Evolutionary conservation across 208 protist species (phyloP).

Genomic region (Trypanosomatidae sp.): DNA sequence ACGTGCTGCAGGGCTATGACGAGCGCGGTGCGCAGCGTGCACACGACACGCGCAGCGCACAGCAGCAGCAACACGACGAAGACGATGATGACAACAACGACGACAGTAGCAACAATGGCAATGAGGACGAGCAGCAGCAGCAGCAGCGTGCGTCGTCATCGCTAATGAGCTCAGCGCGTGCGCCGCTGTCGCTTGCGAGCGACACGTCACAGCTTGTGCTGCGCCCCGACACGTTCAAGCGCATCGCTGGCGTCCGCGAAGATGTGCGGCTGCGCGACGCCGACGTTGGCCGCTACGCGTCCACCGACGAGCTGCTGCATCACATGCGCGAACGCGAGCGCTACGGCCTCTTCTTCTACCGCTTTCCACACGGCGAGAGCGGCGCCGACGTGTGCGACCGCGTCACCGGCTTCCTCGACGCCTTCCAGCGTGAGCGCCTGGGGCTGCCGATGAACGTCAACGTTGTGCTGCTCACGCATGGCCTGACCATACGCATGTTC

Average conservation of each 20-base stretch:
- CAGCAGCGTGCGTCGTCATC: not conserved
- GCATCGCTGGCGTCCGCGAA: slow-evolving; percentile 70
- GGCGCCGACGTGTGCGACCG: slow-evolving; percentile 89
- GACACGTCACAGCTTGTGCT: slow-evolving; percentile 14
- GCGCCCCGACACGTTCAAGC: slow-evolving; percentile 16
- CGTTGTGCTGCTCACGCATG: slow-evolving; percentile 85
- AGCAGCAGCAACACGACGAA: not conserved
- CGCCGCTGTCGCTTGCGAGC: not conserved
- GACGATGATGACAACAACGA: not conserved
- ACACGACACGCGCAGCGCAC: not conserved
- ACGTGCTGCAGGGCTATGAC: slow-evolving; percentile 65
- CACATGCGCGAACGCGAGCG: slow-evolving; percentile 55
- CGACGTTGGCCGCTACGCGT: slow-evolving; percentile 88
- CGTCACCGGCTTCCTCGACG: slow-evolving; percentile 82
- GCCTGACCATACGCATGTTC: slow-evolving; percentile 79
- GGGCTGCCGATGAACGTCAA: slow-evolving; percentile 77
- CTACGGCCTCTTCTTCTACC: slow-evolving; percentile 90
- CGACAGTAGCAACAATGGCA: not conserved
- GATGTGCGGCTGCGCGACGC: slow-evolving; percentile 88
- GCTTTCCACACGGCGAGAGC: slow-evolving; percentile 86
- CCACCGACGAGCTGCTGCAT: slow-evolving; percentile 31
- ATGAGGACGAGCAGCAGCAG: not conserved
- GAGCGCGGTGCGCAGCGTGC: slow-evolving; percentile 6
- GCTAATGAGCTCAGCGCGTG: not conserved
- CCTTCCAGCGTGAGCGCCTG: slow-evolving; percentile 69